Evolutionary conservation across 495 filamentous ascomycete genomes (phyloP), one percentile per base, ranked within the genome.

Genomic region (Lophium mytilinum): DNA sequence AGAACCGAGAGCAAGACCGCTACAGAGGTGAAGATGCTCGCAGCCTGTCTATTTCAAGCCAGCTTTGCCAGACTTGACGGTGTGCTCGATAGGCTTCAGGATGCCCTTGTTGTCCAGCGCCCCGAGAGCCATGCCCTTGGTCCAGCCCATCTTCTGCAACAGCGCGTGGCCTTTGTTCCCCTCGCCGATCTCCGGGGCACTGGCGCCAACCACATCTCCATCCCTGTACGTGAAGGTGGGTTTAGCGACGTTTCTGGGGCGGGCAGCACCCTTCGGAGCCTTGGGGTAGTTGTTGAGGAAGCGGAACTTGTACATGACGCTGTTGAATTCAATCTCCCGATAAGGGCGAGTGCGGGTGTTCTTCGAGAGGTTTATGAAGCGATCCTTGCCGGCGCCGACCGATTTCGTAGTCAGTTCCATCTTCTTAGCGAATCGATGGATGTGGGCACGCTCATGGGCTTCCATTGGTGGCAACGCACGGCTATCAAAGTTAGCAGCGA

Each of bases 71-170:
- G 83, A 88, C 76, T 93, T 95, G 41, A 97, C 83, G 52, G 94
- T 82, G 55, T 94, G 89, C n/a, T 79, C 76, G 39, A 99, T 84
- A 1, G 94, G 94, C 59, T 86, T 78, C 57, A 93, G 67, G 50
- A 95, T 92, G 36, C 94, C 93, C 69, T 93, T 87, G 68, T 93
- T 93, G 56, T 93, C 84, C 9, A 76, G 63, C 4, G 86, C 79
- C 41, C 93, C 93, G n/a, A 99, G 76, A 7, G 84, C 86, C 70
- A 84, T 97, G 4, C 93, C 93, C 45, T 80, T 84, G 57, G 78
- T 86, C 89, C 94, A 99, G 15, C 93, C 93, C 93, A 97, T 97
- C 73, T 92, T 97, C 71, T 96, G 90, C 52, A 99, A 68, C 86
- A 99, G 89, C 3, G 82, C 83, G 42, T 89, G 79, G 18, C 93